A percentile compares a stretch with the other conserved stretches of the same genome.
Evolutionary conservation across 1,284 basidiomycete species (phyloP).

Genomic region (Cryptococcus wingfieldii): DNA sequence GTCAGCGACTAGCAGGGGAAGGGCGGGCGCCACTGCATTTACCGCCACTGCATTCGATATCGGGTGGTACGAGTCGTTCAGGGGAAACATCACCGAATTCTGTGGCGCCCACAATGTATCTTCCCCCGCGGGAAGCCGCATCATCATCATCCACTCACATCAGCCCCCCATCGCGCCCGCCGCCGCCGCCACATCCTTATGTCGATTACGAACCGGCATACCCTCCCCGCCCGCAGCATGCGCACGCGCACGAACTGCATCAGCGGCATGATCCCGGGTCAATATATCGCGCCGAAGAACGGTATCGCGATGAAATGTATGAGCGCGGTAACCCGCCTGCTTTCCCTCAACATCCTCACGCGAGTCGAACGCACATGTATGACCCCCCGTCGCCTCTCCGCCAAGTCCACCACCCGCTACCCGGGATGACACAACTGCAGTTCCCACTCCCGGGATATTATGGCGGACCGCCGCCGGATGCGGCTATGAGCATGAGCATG

Average conservation of each 20-base stretch:
- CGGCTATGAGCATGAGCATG: background rate
- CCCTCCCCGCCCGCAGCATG: background rate
- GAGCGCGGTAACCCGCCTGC: background rate
- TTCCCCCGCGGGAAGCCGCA: too few species aligned
- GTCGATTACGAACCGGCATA: background rate
- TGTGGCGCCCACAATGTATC: too few species aligned
- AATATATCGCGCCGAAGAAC: background rate
- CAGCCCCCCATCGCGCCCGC: too few species aligned
- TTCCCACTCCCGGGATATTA: background rate
- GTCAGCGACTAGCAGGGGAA: background rate
- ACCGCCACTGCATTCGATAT: slow-evolving; percentile 12
- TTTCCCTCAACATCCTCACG: background rate
- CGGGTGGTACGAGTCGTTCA: background rate
- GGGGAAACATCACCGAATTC: too few species aligned
- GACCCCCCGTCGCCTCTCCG: slow-evolving; percentile 15
- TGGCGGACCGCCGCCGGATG: background rate
- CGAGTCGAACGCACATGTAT: background rate
- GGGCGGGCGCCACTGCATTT: background rate
- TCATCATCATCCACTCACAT: too few species aligned
- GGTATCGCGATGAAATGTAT: background rate
- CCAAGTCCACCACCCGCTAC: background rate
- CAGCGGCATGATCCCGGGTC: background rate
- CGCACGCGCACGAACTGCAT: background rate
- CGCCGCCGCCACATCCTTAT: background rate
- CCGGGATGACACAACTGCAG: background rate